Evolutionary conservation across 208 protist species (phyloP).

Genomic region (Leishmania guyanensis): DNA sequence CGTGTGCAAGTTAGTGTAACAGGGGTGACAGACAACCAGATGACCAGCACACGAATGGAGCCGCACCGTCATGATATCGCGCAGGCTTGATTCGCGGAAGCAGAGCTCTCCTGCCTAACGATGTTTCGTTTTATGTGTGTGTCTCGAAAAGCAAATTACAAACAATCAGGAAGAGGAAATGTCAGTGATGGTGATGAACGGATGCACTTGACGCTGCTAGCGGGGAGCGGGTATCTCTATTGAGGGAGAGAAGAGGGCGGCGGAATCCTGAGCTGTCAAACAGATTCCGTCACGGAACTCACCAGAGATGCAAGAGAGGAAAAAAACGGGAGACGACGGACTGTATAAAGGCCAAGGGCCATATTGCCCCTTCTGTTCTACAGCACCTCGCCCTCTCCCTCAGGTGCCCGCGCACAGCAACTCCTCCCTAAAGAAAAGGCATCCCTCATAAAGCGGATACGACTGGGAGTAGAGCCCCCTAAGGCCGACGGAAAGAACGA

Average conservation of each 20-base stretch:
- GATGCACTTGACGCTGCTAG: not conserved
- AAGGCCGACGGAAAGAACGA: not conserved
- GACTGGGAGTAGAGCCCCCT: not conserved
- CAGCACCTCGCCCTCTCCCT: not conserved
- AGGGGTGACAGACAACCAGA: not conserved
- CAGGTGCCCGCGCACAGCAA: not conserved
- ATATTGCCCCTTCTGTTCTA: not conserved
- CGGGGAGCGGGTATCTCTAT: not conserved
- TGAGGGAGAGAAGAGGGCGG: not conserved
- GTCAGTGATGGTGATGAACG: not conserved
- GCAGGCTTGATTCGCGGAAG: not conserved
- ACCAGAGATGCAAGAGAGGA: not conserved
- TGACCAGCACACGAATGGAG: not conserved
- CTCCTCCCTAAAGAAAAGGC: not conserved
- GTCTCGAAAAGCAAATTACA: not conserved
- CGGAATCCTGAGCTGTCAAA: not conserved
- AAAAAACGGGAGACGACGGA: not conserved
- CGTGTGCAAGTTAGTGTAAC: not conserved
- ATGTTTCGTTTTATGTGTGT: not conserved
- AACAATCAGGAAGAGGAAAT: not conserved
- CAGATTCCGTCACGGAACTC: not conserved
- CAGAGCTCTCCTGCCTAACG: not conserved
- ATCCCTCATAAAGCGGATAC: not conserved
- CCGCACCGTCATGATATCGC: not conserved
- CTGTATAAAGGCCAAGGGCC: not conserved